Evolutionary conservation across 2,329 filamentous ascomycete species (phyloP), one percentile per base, ranked within the genome.

Genomic region (Periconia macrospinosa): DNA sequence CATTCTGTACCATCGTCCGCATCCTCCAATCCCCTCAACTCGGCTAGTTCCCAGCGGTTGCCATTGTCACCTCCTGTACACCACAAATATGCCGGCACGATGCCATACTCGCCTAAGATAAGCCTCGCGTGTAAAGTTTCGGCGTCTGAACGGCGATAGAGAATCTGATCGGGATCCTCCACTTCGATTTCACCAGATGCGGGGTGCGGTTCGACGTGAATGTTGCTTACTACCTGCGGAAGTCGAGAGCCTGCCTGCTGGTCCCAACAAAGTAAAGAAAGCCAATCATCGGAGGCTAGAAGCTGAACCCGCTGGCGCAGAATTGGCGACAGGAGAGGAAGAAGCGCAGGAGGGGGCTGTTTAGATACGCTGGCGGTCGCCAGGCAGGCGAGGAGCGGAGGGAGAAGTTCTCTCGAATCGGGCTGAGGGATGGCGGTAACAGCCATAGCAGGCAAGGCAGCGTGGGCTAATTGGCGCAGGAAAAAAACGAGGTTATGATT

Each of bases 181-280:
- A 92, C 75, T 74, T 93, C 90, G 50, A 93, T 83, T 71, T 92
- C 89, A 50, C 89, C 90, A 2, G 88, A 91, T 5, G 88, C 85
- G 2, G 90, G 90, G 65, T 94, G 90, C n/a, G 89, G 88, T 70
- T 92, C 88, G 30, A 93, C 78, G 44, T 81, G 76, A 49, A 89
- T 83, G 52, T 82, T 81, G 61, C 82, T 81, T 30, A 86, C 85
- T 14, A 88, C 76, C 53, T 83, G 78, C n/a, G 81, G 78, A 17
- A 93, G 79, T 59, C 79, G 82, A 30, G 81, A 77, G 2, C 81
- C 84, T 42, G 83, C 76, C 58, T 80, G 72, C 8, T 79, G 65
- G 63, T 89, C 84, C 78, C 90, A 92, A 67, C 85, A 88, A 20
- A 93, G 79, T 30, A 92, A 79, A 1, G 84, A 81, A 15, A 93